Conservation (phyloP, 2,329 filamentous ascomycete species). For the Fusarium subglutinans region DNA sequence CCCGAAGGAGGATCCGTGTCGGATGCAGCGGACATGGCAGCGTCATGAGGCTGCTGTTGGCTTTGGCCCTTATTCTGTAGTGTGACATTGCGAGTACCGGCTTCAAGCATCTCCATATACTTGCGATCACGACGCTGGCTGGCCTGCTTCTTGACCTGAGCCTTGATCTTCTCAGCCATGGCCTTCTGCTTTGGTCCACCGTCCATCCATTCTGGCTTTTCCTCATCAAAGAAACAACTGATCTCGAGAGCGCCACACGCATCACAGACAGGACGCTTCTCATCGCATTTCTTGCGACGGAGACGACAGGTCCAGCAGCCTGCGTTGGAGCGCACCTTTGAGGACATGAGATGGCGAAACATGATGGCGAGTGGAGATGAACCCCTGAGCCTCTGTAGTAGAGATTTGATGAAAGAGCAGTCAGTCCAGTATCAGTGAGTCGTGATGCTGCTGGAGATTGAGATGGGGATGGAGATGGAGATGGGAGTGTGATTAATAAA, state of each 20-base stretch:
- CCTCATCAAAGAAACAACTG: conserved; percentile 61
- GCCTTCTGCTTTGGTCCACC: conserved; percentile 58
- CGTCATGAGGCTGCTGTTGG: conserved; percentile 3
- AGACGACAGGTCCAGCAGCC: conserved; percentile 71
- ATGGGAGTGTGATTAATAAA: neutral
- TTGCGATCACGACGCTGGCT: conserved; percentile 60
- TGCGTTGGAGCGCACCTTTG: conserved; percentile 52
- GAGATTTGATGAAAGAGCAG: neutral
- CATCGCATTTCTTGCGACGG: conserved; percentile 70
- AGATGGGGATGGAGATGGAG: neutral
- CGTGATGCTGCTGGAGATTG: neutral
- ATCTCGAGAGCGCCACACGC: conserved; percentile 64
- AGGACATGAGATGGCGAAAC: conserved; percentile 44
- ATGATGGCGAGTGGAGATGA: conserved; percentile 18
- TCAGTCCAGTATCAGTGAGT: neutral
- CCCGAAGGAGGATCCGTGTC: conserved; percentile 42
- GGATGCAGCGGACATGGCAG: conserved; percentile 37
- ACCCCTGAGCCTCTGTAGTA: neutral
- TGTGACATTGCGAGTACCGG: conserved; percentile 43
- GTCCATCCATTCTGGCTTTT: conserved; percentile 69
- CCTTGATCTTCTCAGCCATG: conserved; percentile 63
- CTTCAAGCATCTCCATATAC: conserved; percentile 56
- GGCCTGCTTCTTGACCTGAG: conserved; percentile 65
- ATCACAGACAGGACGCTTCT: conserved; percentile 61
- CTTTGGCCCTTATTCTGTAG: conserved; percentile 23